Percentiles rank a stretch among this genome's conserved stretches.
These are phyloP conservation scores for Acmispon strigosus DNA, from an alignment of 306 rosid species.

Conservation along the genomic window DNA sequence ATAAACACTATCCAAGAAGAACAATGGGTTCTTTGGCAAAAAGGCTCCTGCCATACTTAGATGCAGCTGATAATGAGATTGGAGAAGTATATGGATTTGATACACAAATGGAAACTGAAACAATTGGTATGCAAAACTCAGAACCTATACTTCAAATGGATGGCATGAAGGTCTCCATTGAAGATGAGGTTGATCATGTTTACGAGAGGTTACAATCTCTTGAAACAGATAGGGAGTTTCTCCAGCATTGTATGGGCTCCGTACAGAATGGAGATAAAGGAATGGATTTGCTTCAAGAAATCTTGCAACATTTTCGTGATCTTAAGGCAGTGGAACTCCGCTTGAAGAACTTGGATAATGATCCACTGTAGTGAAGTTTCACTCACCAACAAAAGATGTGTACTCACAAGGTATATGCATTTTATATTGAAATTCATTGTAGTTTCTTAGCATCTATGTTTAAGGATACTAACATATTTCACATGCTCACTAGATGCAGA, in stretches of 20 bases:
- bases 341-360: slow-evolving; percentile 31
- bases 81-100: slow-evolving; percentile 27
- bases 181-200: slow-evolving; percentile 73
- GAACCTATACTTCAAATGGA: slow-evolving; percentile 25
- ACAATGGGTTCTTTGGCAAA: slow-evolving; percentile 50
- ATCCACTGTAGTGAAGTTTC: slow-evolving; percentile 25
- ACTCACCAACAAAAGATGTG: not conserved
- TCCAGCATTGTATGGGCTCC: slow-evolving; percentile 59
- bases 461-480: not conserved
- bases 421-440: not conserved
- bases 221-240: slow-evolving; percentile 66
- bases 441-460: not conserved
- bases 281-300: slow-evolving; percentile 61
- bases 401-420: slow-evolving; percentile 18
- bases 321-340: slow-evolving; percentile 52
- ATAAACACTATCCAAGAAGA: slow-evolving; percentile 24
- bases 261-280: slow-evolving; percentile 66
- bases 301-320: slow-evolving; percentile 65
- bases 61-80: slow-evolving; percentile 39
- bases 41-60: slow-evolving; percentile 63
- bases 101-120: slow-evolving; percentile 21
- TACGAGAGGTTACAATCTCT: slow-evolving; percentile 74
- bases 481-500: slow-evolving; percentile 22
- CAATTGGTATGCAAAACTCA: slow-evolving; percentile 25
- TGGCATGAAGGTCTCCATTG: slow-evolving; percentile 35